Percentiles rank a stretch among this genome's conserved stretches.
Conservation (phyloP, 257 asterid species). For the Scutellaria baicalensis region DNA sequence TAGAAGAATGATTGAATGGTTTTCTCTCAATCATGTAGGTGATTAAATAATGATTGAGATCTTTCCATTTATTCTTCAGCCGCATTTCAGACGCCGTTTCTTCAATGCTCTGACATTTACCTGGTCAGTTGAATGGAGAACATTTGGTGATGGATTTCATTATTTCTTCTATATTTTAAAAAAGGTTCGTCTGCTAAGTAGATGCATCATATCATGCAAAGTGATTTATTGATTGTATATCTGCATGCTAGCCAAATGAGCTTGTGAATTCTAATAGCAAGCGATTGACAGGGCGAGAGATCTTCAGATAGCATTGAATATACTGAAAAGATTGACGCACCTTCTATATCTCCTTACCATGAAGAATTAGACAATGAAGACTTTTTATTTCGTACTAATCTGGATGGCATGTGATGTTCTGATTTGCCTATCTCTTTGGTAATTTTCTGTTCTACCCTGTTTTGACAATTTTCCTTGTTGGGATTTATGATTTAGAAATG, state of each 20-base stretch:
- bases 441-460: background rate
- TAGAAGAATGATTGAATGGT: constrained; percentile 12
- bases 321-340: constrained; percentile 25
- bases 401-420: constrained; percentile 42
- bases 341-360: constrained; percentile 52
- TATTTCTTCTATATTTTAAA: constrained; percentile 78
- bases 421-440: background rate
- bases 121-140: constrained; percentile 83
- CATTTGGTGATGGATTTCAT: constrained; percentile 93
- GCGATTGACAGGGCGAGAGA: constrained; percentile 63
- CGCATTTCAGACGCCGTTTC: constrained; percentile 83
- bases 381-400: constrained; percentile 61
- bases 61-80: constrained; percentile 37
- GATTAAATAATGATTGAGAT: background rate
- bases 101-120: constrained; percentile 61
- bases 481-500: background rate
- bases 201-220: background rate
- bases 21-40: background rate
- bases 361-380: constrained; percentile 85
- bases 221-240: background rate
- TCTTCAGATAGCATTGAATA: constrained; percentile 25
- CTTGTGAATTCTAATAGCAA: constrained; percentile 7
- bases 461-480: background rate
- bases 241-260: background rate
- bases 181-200: constrained; percentile 46